Evolutionary conservation across 2,329 filamentous ascomycete genomes (phyloP), one percentile per base, ranked within the genome.

Genomic region (Sporothrix brunneoviolacea): DNA sequence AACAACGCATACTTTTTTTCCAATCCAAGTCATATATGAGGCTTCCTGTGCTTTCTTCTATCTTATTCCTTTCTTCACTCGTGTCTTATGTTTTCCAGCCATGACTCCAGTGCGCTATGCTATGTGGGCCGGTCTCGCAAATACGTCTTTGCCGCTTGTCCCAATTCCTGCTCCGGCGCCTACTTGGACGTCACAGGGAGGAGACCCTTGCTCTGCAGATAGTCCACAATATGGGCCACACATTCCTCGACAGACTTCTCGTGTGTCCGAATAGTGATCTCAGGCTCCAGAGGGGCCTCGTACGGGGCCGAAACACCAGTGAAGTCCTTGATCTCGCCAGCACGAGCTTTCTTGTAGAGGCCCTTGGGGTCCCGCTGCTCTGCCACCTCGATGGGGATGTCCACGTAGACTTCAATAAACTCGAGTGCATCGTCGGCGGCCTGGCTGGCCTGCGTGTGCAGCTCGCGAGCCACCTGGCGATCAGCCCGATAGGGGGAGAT

Each of bases 331-430:
- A 97, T 97, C 68, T 94, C 83, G 39, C 93, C 93, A 46, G 87
- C 84, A 39, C 91, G 77, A 12, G 93, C 93, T 80, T 95, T 95
- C 79, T 95, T 95, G 74, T 98, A 98, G 54, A 97, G 73, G 5
- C 91, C 93, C 81, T 98, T 98, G 43, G 93, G 93, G 65, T 98
- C 93, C 56, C 93, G 83, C 79, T 91, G 77, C 80, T 97, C 91
- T 33, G 93, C 91, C 39, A 93, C 88, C 69, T 89, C 88, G 59
- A 97, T 78, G 13, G 90, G 87, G 12, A 97, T 83, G 68, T 98
- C 90, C 56, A 98, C 84, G 64, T 83, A 95, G 52, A 97, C 89
- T 72, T 98, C 93, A 58, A 98, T 79, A 66, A 98, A 98, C 9
- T 87, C 84, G 51, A 97, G 78, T 0, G 86, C 67, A 58, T 86